Base-by-base conservation (phyloP, 352 stramenopile species). In the Phytopythium chamaehyphon region DNA sequence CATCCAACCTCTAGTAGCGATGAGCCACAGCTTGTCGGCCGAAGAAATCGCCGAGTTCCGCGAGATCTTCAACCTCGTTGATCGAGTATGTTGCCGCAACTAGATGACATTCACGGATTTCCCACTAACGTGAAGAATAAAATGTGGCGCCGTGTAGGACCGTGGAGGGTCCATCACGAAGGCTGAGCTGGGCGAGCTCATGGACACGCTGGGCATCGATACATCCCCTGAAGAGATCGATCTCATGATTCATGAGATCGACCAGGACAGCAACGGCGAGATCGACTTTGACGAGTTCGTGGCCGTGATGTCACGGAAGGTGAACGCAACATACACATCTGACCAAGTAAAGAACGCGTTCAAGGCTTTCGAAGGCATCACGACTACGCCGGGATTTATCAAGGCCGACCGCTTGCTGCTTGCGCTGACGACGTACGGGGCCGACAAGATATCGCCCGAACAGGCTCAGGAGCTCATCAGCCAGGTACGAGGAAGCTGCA, bases 221-320 rank as follows among this genome's bases (percentile, higher is more conserved):
- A 95, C 90, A 14, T 95, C 83, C 1, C 83, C 89, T 2, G 65
- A 98, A 61, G 92, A 98, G 51, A 96, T 98, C 42, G 89, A 97
- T 40, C 71, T 97, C 16, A 98, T 98, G 93, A 96, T 98, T 57
- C 77, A 95, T 43, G 93, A 98, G 55, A 98, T 98, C 61, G 92
- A 98, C 62, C 84, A 97, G 62, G 89, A 98, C 70, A 95, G 80
- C 62, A 97, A 97, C 49, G 90, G 90, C 22, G 91, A 97, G 51
- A 97, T 97, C 59, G 91, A 97, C 62, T 98, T 98, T 65, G 85
- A 96, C 65, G 93, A 98, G 62, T 98, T 98, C 55, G 89, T 97
- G 6, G 90, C 86, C 2, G 89, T 97, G 39, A 98, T 98, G 90
- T 97, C 86, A 15, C 79, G 90, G 36, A 97, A 97, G 59, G 90